Base-by-base conservation (phyloP, 345 rosid genomes). In the Syzygium jambos region DNA sequence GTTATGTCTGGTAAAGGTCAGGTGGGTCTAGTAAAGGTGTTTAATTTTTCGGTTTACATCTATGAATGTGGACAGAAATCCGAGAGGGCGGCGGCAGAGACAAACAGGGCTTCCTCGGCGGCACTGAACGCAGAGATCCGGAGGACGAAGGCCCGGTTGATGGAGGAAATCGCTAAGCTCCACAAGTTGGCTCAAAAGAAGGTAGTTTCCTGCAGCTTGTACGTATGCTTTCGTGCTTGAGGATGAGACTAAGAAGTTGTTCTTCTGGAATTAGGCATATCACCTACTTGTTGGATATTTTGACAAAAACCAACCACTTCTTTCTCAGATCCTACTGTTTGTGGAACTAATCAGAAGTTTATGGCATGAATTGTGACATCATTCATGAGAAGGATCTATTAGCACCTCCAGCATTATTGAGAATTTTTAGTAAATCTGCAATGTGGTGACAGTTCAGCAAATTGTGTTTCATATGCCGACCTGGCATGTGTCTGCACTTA, bases 61-160 rank as follows among this genome's bases (percentile, higher is more conserved):
- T 38, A 5, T 38, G 25, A 38, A 73, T 53, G n/a, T 9, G 63
- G 57, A 88, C 91, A 95, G 98, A 95, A 96, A 95, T 91, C 93
- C 34, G 95, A 96, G 89, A 57, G 87, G 90, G 96, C 93, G 19
- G 87, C 95, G 16, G 87, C 27, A 77, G 97, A 97, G 89, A 91
- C 27, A 23, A 97, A 93, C 25, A 91, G 96, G 90, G 98, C 98
- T n/a, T 90, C 93, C 29, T 93, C 91, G 0, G 96, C 91, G 25
- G 98, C 97, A 7, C 87, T 94, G 93, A 95, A 91, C 59, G 98
- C 98, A 21, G 99, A 95, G 93, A 90, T 95, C 91, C 95, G 98
- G 85, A 91, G 95, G 85, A 91, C 92, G 27, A 97, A 95, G 89
- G 95, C 97, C 30, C 91, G 95, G 41, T 89, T 95, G 89, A 90